Conservation (phyloP, 192 early-diverging fungal genomes). For the Podila epigama region DNA sequence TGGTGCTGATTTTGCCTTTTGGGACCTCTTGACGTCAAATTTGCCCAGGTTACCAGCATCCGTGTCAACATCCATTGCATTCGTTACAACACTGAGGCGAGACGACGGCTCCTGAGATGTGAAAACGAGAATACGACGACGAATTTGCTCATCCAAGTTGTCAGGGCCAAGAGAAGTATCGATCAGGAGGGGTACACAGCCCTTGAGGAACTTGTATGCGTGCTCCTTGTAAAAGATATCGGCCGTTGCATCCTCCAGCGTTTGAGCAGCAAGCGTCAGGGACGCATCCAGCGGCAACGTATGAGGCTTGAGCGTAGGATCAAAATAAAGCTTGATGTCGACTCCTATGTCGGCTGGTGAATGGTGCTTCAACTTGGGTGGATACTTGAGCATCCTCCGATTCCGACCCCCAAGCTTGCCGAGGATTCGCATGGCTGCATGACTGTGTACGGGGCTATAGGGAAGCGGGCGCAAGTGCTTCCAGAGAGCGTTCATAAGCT, state of each 20-base stretch:
- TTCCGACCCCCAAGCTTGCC: conserved; percentile 99
- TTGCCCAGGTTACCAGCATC: conserved; percentile 44
- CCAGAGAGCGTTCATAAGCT: conserved; percentile 95
- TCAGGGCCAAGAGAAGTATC: conserved; percentile 66
- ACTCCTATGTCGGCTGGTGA: conserved; percentile 60
- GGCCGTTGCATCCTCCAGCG: conserved; percentile 61
- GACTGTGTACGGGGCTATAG: conserved; percentile 83
- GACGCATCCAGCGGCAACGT: conserved; percentile 66
- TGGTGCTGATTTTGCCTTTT: conserved; percentile 45
- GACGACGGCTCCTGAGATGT: conserved; percentile 22
- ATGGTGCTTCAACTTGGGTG: conserved; percentile 59
- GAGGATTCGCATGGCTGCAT: conserved; percentile 89
- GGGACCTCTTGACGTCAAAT: conserved; percentile 28
- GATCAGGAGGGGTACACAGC: conserved; percentile 70
- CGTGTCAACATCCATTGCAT: conserved; percentile 51
- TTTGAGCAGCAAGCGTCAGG: conserved; percentile 58
- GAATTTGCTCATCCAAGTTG: conserved; percentile 51
- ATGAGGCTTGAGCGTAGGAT: conserved; percentile 54
- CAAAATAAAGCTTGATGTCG: conserved; percentile 68
- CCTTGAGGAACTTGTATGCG: conserved; percentile 73
- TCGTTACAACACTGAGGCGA: conserved; percentile 4
- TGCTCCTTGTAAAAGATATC: conserved; percentile 62
- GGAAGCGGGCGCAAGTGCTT: conserved; percentile 88
- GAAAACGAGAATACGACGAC: conserved; percentile 39
- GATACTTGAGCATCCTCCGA: conserved; percentile 81